Base-by-base conservation (phyloP, 352 stramenopile genomes). In the Phytophthora boehmeriae region DNA sequence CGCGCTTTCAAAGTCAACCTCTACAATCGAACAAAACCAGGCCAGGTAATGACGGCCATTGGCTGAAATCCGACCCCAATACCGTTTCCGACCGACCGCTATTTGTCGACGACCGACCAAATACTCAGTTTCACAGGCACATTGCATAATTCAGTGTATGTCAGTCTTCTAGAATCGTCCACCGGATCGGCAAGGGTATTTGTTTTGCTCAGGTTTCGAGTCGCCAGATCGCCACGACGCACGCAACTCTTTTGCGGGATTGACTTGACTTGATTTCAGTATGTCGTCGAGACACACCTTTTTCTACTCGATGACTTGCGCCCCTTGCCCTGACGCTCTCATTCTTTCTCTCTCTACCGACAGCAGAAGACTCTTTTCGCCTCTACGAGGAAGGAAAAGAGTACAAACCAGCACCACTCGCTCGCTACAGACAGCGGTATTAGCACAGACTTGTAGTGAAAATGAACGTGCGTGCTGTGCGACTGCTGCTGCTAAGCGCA, bases 401-500 rank as follows among this genome's bases (percentile, higher is more conserved):
- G 42, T 48, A 48, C 42, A 48, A 48, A 14, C 11, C 19, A 28
- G 17, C 20, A 48, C 13, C 38, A 44, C 13, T 8, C 38, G 4
- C 4, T 4, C 38, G 16, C 39, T 27, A 25, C 20, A 46, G 39
- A 17, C 8, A 14, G 16, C 8, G 20, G 25, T 5, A 25, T 35
- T 5, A 14, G 13, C 23, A 19, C 11, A 53, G 2, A 28, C 10
- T 20, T 4, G 9, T 28, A 6, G 13, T 11, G 16, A 35, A 8
- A 23, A 53, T 53, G 45, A 62, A 45, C 35, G 52, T 63, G 55
- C 55, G 55, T 39, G 44, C 23, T 35, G 17, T 41, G 48, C 45
- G 56, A 54, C 47, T 76, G 28, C 19, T 71, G 41, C 71, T 79
- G 9, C 23, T 76, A 5, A 63, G 42, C 46, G 59, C 66, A 11